A percentile compares a stretch with the other conserved stretches of the same genome.
These are phyloP conservation scores for Panellus pusillus DNA, from an alignment of 768 basidiomycete species.

Conservation along the genomic window DNA sequence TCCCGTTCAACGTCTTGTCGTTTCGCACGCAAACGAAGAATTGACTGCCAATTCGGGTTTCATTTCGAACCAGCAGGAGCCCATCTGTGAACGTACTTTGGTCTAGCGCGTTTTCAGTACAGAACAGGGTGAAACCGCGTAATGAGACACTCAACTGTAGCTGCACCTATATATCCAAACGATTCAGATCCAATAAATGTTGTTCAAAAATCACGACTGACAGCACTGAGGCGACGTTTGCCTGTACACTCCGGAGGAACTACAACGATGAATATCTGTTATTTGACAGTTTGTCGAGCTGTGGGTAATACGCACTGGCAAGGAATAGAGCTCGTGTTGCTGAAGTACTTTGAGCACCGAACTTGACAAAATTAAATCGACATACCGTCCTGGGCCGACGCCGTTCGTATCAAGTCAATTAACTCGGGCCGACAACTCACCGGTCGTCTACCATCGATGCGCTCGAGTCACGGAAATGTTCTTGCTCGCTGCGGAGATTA, in stretches of 20 bases:
- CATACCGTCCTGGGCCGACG: conserved; percentile 31
- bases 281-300: not conserved
- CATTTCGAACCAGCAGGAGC: not conserved
- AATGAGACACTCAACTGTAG: conserved; percentile 15
- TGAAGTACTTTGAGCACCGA: conserved; percentile 12
- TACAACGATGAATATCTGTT: not conserved
- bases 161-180: conserved; percentile 13
- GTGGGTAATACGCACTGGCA: conserved; percentile 37
- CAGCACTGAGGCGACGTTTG: conserved; percentile 19
- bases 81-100: conserved; percentile 19
- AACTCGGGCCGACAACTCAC: conserved; percentile 22
- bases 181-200: not conserved
- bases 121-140: not conserved
- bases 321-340: conserved; percentile 59
- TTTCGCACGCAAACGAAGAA: conserved; percentile 66
- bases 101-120: conserved; percentile 11
- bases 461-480: conserved; percentile 43
- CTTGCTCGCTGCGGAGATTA: conserved; percentile 34
- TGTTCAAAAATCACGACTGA: not conserved
- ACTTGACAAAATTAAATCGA: conserved; percentile 5
- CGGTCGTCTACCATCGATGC: conserved; percentile 46
- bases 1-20: conserved; percentile 54
- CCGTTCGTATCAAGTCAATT: too few relatives aligned
- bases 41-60: conserved; percentile 38
- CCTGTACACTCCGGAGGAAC: conserved; percentile 18